These are phyloP conservation scores for Lotmaria passim DNA, from an alignment of 208 protist genomes.

Conservation along the genomic window DNA sequence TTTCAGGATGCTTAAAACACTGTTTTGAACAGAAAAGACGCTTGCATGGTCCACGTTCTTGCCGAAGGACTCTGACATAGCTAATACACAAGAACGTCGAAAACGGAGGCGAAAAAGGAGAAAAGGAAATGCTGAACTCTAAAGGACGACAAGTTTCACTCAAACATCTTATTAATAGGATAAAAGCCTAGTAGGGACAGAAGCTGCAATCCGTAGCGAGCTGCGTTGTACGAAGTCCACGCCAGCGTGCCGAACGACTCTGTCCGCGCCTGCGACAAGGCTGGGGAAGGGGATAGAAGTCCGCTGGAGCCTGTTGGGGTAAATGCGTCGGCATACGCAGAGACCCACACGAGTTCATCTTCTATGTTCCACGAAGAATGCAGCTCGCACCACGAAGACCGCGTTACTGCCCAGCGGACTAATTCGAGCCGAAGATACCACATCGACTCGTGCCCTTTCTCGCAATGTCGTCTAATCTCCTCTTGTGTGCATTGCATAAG, in stretches of 20 bases:
- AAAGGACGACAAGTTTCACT: no score
- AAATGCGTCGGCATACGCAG: slow-evolving; percentile 30
- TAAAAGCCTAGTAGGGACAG: slow-evolving; percentile 17
- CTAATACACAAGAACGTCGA: no score
- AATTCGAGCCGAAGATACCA: slow-evolving; percentile 73
- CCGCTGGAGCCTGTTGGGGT: background rate
- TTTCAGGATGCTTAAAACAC: background rate
- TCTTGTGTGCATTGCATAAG: slow-evolving; percentile 47
- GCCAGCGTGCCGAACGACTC: slow-evolving; percentile 43
- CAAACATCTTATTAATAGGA: background rate
- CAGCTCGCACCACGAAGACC: background rate
- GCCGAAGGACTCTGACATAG: no score
- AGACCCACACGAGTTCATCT: slow-evolving; percentile 67
- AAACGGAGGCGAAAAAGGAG: slow-evolving; percentile 4
- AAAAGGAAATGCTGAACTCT: slow-evolving; percentile 16
- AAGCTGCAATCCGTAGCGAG: slow-evolving; percentile 69
- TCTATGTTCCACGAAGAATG: slow-evolving; percentile 48
- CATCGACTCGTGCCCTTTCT: slow-evolving; percentile 77
- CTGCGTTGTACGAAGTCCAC: slow-evolving; percentile 67
- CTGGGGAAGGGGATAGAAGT: slow-evolving; percentile 10
- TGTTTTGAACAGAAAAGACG: background rate
- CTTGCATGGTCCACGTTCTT: no score
- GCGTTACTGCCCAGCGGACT: slow-evolving; percentile 45
- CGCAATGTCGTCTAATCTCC: slow-evolving; percentile 64
- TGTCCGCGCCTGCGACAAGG: slow-evolving; percentile 31